Conservation (phyloP, 345 rosid genomes). For the Dipteronia sinensis region DNA sequence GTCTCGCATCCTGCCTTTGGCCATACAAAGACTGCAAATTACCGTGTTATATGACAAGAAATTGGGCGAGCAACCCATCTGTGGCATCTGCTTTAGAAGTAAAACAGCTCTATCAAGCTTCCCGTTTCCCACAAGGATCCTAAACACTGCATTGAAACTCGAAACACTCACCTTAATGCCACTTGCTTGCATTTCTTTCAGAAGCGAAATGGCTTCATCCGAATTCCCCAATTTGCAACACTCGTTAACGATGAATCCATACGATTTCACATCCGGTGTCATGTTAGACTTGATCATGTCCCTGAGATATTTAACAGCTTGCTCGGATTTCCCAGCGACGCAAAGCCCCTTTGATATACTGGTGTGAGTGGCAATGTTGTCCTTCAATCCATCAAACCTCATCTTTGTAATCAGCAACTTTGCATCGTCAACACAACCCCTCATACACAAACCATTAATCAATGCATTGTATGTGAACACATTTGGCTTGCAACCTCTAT, state of each 20-base stretch:
- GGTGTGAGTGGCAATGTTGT: conserved; percentile 33
- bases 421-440: conserved; percentile 39
- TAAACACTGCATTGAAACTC: conserved; percentile 34
- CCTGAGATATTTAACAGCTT: conserved; percentile 35
- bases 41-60: conserved; percentile 27
- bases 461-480: conserved; percentile 44
- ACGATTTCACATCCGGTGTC: conserved; percentile 33
- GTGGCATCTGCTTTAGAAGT: conserved; percentile 31
- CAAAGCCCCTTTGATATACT: conserved; percentile 44
- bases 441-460: conserved; percentile 41
- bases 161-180: conserved; percentile 26
- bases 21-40: conserved; percentile 32
- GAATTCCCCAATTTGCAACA: conserved; percentile 38
- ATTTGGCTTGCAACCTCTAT: conserved; percentile 33
- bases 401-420: conserved; percentile 35
- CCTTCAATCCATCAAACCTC: conserved; percentile 44
- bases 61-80: conserved; percentile 37
- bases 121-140: conserved; percentile 27
- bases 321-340: conserved; percentile 23
- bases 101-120: conserved; percentile 32
- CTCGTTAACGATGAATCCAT: conserved; percentile 28
- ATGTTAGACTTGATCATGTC: conserved; percentile 24
- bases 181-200: conserved; percentile 31
- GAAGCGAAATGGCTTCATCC: conserved; percentile 27
- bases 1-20: conserved; percentile 34